Evolutionary conservation across 73 alveolate species (phyloP).

Genomic region (Paramecium biaurelia): DNA sequence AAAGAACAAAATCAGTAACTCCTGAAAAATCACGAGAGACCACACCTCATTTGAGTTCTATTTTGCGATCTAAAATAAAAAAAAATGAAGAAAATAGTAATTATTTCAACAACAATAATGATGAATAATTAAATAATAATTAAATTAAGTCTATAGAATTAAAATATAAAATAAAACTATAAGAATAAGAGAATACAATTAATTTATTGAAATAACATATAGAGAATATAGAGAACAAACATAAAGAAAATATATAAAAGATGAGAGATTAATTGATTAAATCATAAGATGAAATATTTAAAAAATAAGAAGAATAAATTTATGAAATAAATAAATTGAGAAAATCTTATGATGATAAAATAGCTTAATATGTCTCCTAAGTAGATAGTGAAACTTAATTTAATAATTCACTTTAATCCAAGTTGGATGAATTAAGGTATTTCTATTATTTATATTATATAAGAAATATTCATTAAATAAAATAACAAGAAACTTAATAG

Average conservation of each 20-base stretch:
- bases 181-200: conserved; percentile 27
- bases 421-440: conserved; percentile 19
- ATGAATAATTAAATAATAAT: not conserved
- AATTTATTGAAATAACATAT: conserved; percentile 27
- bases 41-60: not conserved
- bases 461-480: not conserved
- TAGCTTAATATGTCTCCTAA: not conserved
- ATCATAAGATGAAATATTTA: not conserved
- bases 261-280: conserved; percentile 9
- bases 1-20: not conserved
- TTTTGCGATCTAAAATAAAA: not conserved
- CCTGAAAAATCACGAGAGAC: not conserved
- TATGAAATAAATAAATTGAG: not conserved
- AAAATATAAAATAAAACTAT: not conserved
- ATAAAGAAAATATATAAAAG: conserved; percentile 20
- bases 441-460: not conserved
- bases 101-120: not conserved
- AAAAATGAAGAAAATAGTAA: not conserved
- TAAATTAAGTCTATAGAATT: conserved; percentile 2
- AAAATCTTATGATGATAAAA: conserved; percentile 12
- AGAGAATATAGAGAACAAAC: not conserved
- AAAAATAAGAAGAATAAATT: not conserved
- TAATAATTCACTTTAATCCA: not conserved
- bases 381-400: not conserved
- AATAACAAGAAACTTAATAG: not conserved